A percentile compares a stretch with the other conserved stretches of the same genome.
phyloP scores from a whole-genome alignment of 371 early-diverging fungal species.

The Globomyces sp. region DNA sequence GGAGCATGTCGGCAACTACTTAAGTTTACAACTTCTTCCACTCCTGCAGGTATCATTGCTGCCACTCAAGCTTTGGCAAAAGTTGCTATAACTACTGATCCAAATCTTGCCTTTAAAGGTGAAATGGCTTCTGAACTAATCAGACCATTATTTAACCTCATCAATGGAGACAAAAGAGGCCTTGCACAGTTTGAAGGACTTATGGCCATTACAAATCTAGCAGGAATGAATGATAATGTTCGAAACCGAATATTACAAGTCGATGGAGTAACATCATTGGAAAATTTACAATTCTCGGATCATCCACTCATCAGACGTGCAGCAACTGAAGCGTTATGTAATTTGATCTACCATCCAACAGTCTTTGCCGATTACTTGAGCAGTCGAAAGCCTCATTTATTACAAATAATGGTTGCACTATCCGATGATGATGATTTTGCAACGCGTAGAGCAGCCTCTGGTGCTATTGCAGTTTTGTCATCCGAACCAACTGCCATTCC shows the following conservation, averaged over 20 bases:
- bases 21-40: constrained; percentile 30
- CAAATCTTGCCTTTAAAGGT: constrained; percentile 75
- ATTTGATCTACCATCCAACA: constrained; percentile 79
- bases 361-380: constrained; percentile 71
- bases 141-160: constrained; percentile 50
- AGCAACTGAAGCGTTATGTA: constrained; percentile 90
- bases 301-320: constrained; percentile 84
- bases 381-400: constrained; percentile 28
- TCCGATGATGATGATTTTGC: constrained; percentile 81
- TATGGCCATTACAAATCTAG: constrained; percentile 91
- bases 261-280: constrained; percentile 68
- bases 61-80: constrained; percentile 82
- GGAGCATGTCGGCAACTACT: constrained; percentile 72
- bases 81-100: constrained; percentile 86
- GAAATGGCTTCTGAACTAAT: constrained; percentile 48
- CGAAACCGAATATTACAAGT: constrained; percentile 42
- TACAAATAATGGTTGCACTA: constrained; percentile 79
- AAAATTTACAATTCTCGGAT: constrained; percentile 75
- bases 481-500: constrained; percentile 57
- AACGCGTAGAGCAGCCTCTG: constrained; percentile 84
- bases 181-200: constrained; percentile 86
- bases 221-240: constrained; percentile 49
- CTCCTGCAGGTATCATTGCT: constrained; percentile 39
- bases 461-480: constrained; percentile 80
- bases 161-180: constrained; percentile 50